Evolutionary conservation across 2,329 filamentous ascomycete species (phyloP), one percentile per base, ranked within the genome.

Genomic region (Teratosphaeriaceae sp.): DNA sequence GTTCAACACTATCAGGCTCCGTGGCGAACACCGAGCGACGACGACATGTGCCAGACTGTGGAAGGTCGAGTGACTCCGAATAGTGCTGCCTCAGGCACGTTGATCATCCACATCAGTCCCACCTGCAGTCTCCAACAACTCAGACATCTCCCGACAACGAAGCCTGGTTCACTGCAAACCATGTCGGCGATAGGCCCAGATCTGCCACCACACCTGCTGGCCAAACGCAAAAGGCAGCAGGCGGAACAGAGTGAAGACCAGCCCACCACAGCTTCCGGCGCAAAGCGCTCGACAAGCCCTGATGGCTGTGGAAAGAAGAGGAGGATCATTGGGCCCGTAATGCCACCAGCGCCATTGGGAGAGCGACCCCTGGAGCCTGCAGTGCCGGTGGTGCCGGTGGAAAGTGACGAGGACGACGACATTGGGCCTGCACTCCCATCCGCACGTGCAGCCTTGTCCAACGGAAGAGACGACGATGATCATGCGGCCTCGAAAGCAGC

Each of bases 151-250:
- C n/a, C n/a, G n/a, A n/a, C n/a, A n/a, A n/a, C n/a, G n/a, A n/a
- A n/a, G n/a, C n/a, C n/a, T n/a, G n/a, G n/a, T n/a, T n/a, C n/a
- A n/a, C 15, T 13, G 11, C 15, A n/a, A 24, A 29, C 22, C 16
- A 86, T 86, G 82, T 69, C 80, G 39, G 79, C 78, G 24, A 80
- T 86, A 57, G 84, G 84, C 4, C 84, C 85, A 12, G 72, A 80
- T 47, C 64, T 88, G 19, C 84, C 85, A 11, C 74, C 83, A 4
- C 79, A 85, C 48, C 72, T 84, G 31, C 59, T 76, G 24, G 54
- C 72, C 9, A 71, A 76, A 62, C 58, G 66, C 49, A 65, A 78
- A 72, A 66, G 66, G 62, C 53, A 72, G 51, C 63, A 66, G 45
- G 65, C 72, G 23, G 67, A 65, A 46, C 51, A 65, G 46, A 55